phyloP scores from a whole-genome alignment of 805 yeast species.

The Saccharomycopsis olivae region DNA sequence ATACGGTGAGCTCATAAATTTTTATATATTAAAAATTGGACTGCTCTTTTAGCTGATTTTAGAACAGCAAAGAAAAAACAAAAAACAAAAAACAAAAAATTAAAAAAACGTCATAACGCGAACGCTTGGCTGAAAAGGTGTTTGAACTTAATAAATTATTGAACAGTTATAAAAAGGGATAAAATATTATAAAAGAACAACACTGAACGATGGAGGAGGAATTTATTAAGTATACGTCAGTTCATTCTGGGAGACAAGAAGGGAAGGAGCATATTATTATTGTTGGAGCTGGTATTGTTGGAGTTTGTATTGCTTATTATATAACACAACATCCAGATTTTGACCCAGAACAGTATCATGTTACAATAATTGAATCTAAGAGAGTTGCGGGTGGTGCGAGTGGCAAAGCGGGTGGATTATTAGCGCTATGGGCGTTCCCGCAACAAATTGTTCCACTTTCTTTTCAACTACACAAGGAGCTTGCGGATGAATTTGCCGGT shows the following conservation, averaged over 20 bases:
- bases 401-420: slow-evolving; percentile 94
- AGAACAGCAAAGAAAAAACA: too few species aligned
- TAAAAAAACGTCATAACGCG: too few species aligned
- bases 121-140: not conserved
- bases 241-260: slow-evolving; percentile 20
- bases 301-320: slow-evolving; percentile 90
- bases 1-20: too few species aligned
- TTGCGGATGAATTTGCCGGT: slow-evolving; percentile 74
- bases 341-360: slow-evolving; percentile 61
- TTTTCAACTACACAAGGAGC: slow-evolving; percentile 74
- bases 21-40: too few species aligned
- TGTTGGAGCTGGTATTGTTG: slow-evolving; percentile 94
- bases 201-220: slow-evolving; percentile 5
- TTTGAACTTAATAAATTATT: too few species aligned
- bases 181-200: too few species aligned
- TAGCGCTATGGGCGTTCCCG: slow-evolving; percentile 96
- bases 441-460: slow-evolving; percentile 85
- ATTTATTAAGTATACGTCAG: slow-evolving; percentile 13
- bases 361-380: slow-evolving; percentile 78
- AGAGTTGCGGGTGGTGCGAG: slow-evolving; percentile 96
- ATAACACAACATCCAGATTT: slow-evolving; percentile 74
- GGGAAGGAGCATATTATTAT: slow-evolving; percentile 71
- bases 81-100: not conserved
- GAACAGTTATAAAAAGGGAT: too few species aligned
- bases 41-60: too few species aligned